Percentiles rank a stretch among this genome's conserved stretches.
These are phyloP conservation scores for Achaetomium macrosporum DNA, from an alignment of 2,329 filamentous ascomycete genomes.

Conservation along the genomic window DNA sequence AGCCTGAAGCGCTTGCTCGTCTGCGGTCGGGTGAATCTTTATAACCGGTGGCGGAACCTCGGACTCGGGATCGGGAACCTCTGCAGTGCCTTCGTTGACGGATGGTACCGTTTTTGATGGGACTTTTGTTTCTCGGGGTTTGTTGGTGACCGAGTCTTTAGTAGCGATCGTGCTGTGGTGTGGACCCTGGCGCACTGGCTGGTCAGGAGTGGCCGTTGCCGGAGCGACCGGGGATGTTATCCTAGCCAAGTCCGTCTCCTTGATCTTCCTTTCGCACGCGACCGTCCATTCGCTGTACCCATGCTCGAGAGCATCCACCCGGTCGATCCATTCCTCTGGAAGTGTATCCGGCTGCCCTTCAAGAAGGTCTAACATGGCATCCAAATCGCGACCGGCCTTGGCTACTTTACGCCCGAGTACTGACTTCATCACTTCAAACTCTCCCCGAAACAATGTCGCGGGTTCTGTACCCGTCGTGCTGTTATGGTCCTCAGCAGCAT, in stretches of 20 bases:
- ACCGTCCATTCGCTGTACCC: conserved; percentile 77
- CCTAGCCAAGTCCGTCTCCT: conserved; percentile 54
- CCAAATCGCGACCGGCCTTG: conserved; percentile 65
- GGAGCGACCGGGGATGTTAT: conserved; percentile 7
- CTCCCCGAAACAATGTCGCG: conserved; percentile 36
- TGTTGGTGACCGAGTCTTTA: neutral
- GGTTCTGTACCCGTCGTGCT: conserved; percentile 17
- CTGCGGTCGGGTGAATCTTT: conserved; percentile 16
- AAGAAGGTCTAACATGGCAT: conserved; percentile 78
- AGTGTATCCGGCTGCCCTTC: conserved; percentile 80
- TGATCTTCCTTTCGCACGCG: conserved; percentile 67
- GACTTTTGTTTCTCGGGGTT: neutral
- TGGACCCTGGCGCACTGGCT: neutral
- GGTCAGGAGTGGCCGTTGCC: neutral
- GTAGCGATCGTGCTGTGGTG: neutral
- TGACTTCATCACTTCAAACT: conserved; percentile 53
- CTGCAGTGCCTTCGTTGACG: neutral
- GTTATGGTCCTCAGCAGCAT: conserved; percentile 11
- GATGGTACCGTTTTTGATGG: neutral
- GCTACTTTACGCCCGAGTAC: conserved; percentile 65
- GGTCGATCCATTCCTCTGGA: conserved; percentile 81
- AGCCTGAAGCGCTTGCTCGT: neutral
- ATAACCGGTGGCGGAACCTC: conserved; percentile 15
- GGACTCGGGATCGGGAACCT: neutral
- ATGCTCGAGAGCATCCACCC: conserved; percentile 72